Evolutionary conservation across 345 rosid genomes (phyloP).

Genomic region (Pugionium dolabratum): DNA sequence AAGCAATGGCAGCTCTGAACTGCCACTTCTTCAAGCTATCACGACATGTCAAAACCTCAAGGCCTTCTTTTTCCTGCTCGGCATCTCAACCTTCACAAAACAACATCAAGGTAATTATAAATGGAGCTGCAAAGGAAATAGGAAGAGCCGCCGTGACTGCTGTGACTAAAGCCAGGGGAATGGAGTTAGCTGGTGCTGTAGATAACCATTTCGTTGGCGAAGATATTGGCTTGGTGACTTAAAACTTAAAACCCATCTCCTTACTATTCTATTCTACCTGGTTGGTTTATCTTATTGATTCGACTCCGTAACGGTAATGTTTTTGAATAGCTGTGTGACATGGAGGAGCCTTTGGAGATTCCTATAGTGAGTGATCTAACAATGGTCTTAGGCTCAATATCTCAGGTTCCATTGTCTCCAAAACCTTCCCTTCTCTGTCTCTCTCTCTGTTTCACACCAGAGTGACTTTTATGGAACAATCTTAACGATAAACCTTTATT

Average conservation of each 20-base stretch:
- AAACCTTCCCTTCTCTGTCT: neutral
- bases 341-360: slow-evolving; percentile 85
- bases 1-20: slow-evolving; percentile 64
- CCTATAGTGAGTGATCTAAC: slow-evolving; percentile 80
- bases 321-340: slow-evolving; percentile 61
- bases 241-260: neutral
- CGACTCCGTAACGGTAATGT: slow-evolving; percentile 24
- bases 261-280: neutral
- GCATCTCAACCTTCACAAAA: slow-evolving; percentile 67
- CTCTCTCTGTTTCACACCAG: slow-evolving; percentile 11
- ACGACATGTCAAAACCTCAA: slow-evolving; percentile 36
- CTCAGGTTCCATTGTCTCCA: slow-evolving; percentile 60
- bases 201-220: slow-evolving; percentile 78
- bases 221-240: slow-evolving; percentile 74
- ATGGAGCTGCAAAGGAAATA: slow-evolving; percentile 94
- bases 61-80: slow-evolving; percentile 58
- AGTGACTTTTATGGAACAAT: neutral
- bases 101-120: slow-evolving; percentile 78
- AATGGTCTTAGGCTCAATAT: slow-evolving; percentile 92
- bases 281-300: slow-evolving; percentile 10
- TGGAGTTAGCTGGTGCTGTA: slow-evolving; percentile 93
- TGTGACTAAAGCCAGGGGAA: slow-evolving; percentile 83
- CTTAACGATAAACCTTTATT: neutral
- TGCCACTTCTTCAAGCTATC: slow-evolving; percentile 43
- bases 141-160: slow-evolving; percentile 82